These are phyloP conservation scores for Excoecaria cochinchinensis DNA, from an alignment of 345 rosid species.

Conservation along the genomic window DNA sequence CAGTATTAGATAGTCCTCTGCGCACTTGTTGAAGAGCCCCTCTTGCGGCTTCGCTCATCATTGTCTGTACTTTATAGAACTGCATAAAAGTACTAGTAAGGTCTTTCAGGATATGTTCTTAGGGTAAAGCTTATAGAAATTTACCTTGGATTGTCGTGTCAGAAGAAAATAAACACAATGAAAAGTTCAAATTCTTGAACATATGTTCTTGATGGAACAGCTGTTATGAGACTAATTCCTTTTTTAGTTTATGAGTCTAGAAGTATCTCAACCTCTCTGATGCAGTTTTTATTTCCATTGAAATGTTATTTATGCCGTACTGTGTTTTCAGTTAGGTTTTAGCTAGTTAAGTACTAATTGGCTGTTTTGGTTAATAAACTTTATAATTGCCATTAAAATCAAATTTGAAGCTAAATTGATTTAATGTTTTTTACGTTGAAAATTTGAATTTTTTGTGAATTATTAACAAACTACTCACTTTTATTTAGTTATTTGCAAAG, in stretches of 20 bases:
- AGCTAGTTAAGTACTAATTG: neutral
- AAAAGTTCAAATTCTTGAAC: neutral
- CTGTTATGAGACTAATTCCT: too few relatives aligned
- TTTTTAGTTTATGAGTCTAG: neutral
- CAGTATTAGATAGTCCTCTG: neutral
- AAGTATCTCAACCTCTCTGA: neutral
- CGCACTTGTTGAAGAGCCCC: neutral
- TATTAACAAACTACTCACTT: neutral
- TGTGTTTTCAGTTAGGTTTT: neutral
- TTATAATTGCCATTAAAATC: neutral
- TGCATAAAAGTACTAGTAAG: neutral
- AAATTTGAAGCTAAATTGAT: neutral
- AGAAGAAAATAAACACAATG: neutral
- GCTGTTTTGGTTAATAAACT: neutral
- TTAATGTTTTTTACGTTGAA: neutral
- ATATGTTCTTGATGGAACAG: neutral
- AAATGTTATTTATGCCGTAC: neutral
- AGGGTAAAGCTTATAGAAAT: neutral
- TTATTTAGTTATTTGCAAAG: neutral
- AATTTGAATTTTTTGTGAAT: too few relatives aligned
- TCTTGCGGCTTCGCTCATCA: too few relatives aligned
- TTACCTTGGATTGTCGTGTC: neutral
- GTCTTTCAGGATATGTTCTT: neutral
- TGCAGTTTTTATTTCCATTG: neutral
- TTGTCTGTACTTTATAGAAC: too few relatives aligned